Conservation (phyloP, 2,329 filamentous ascomycete species). For the Fusarium solani-melongenae region DNA sequence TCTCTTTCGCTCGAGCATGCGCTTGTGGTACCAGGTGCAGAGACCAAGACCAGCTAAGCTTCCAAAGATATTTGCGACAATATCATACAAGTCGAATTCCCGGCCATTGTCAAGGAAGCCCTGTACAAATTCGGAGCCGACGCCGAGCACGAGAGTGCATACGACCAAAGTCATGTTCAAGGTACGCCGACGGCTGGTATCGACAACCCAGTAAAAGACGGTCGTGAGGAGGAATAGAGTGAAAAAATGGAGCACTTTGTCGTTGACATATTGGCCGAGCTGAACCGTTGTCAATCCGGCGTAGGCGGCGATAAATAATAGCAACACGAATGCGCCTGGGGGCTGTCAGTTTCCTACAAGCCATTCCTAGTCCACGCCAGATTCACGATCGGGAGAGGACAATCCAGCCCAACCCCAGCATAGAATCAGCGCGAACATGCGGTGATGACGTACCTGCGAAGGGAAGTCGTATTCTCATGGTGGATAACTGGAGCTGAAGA, state of each 20-base stretch:
- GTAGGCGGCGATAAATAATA: slow-evolving; percentile 82
- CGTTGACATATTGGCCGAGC: slow-evolving; percentile 73
- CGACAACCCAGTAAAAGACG: slow-evolving; percentile 96
- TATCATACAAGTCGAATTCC: slow-evolving; percentile 81
- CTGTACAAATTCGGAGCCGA: slow-evolving; percentile 82
- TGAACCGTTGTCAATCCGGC: slow-evolving; percentile 78
- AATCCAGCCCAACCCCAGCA: not conserved
- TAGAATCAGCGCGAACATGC: not conserved
- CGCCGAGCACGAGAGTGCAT: slow-evolving; percentile 77
- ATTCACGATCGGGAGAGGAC: not conserved
- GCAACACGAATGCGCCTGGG: slow-evolving; percentile 73
- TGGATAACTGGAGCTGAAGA: slow-evolving; percentile 11
- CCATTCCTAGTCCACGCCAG: not conserved
- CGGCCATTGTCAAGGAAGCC: slow-evolving; percentile 79
- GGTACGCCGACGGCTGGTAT: slow-evolving; percentile 86
- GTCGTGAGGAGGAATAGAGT: slow-evolving; percentile 92
- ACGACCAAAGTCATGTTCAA: slow-evolving; percentile 85
- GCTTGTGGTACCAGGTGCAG: slow-evolving; percentile 92
- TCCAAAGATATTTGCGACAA: slow-evolving; percentile 87
- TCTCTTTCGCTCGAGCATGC: slow-evolving; percentile 91
- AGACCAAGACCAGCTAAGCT: slow-evolving; percentile 77
- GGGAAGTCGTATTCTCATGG: slow-evolving; percentile 86
- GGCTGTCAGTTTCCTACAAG: slow-evolving; percentile 13
- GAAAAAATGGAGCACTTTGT: slow-evolving; percentile 87
- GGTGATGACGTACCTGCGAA: slow-evolving; percentile 77